Base-by-base conservation (phyloP, 768 basidiomycete species). In the Mycena crocata region DNA sequence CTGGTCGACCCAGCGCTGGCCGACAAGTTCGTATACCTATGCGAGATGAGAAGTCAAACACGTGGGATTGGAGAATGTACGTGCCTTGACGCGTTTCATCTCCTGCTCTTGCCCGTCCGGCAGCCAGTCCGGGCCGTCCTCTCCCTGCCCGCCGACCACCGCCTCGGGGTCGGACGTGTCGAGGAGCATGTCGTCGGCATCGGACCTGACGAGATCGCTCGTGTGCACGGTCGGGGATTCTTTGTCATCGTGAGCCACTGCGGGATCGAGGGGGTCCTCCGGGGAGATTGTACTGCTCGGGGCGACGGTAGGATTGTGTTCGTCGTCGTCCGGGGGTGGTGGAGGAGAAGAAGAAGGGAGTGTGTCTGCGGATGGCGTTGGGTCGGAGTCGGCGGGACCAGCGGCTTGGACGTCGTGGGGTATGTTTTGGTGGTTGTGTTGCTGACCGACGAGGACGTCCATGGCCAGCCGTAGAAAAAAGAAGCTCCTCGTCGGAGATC, bases 1-100 rank as follows among this genome's bases (percentile, higher is more conserved):
- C 76, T 95, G 90, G 84, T 99, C 98, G 60, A 91, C 86, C 98
- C 98, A 99, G 62, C 90, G 89, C 69, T 92, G 87, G 64, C 92
- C 94, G 57, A 95, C 87, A 65, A 99, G 90, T 79, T 96, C 92
- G 80, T 99, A 99, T 30, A 99, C 97, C 92, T 99, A 67, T 31
- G 23, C 24, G 45, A 40, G 37, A 42, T 65, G 52, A 68, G 59
- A 73, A 67, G 72, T 64, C 63, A 55, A 56, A 62, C 54, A 70
- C 71, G 63, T 56, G 51, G 64, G 67, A 73, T 54, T 37, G 52
- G 62, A 58, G 54, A 73, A 75, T 21, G 69, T 69, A 73, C 87
- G 72, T 76, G 90, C 91, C 86, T 92, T 94, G 81, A 94, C 92
- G 87, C 93, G 93, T 83, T 93, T 93, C 75, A 92, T 81, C 71